Base-by-base conservation (phyloP, 2,329 filamentous ascomycete genomes). In the Davidsoniella australis region DNA sequence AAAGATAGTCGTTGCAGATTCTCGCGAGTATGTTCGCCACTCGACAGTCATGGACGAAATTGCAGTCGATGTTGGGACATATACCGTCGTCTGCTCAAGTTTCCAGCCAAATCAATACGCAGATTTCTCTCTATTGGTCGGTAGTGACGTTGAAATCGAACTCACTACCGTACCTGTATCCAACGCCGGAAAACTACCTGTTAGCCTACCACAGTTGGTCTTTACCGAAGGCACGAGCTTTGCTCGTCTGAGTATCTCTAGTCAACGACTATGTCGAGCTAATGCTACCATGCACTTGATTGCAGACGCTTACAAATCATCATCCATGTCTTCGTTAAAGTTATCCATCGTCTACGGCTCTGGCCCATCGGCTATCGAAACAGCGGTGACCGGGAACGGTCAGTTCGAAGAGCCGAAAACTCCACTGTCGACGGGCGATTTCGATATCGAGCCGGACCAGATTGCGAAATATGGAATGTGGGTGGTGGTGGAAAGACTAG, bases 41-140 rank as follows among this genome's bases (percentile, higher is more conserved):
- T 85, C 82, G 60, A 83, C 84, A 3, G 68, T 87, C 29, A 79
- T 82, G 2, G 75, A 84, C 54, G 66, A 75, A 56, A 62, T 58
- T 58, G 55, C 67, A 17, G 66, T 94, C 16, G 76, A 79, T 38
- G 66, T 76, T 1, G 89, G 89, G 0, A 71, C 71, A 0, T 98
- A 96, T 62, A 95, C 85, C 0, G 72, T 94, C 50, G 82, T 95
- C 5, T 89, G 83, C 60, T 94, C 86, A 2, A 94, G 89, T 0
- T 96, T 93, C 61, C 86, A 94, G 54, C 73, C 81, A 0, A 82
- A 81, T 7, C 85, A 93, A 59, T 68, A 76, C 1, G 84, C 82
- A 3, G 70, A 72, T 45, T 96, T 93, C 59, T 76, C 72, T 0
- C 69, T 98, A 7, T 76, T 78, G 50, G 71, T 95, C n/a, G 78